Evolutionary conservation across 176 grass and related monocot genomes (phyloP).

Genomic region (Canna indica): DNA sequence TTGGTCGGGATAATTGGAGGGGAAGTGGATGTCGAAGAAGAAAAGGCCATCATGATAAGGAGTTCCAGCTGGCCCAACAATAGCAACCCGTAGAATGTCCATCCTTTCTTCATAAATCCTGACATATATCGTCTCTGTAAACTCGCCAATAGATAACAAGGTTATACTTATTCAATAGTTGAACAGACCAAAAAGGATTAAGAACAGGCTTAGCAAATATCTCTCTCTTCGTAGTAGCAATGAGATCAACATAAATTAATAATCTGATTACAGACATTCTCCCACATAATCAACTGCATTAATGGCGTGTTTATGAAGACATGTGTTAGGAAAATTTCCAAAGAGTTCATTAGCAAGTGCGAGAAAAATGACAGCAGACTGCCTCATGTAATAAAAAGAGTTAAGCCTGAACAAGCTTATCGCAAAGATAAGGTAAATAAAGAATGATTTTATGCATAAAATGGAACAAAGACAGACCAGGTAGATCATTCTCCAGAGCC

Average conservation of each 20-base stretch:
- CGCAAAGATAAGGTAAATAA: too few species aligned
- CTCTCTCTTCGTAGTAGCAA: too few species aligned
- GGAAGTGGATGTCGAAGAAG: conserved; percentile 78
- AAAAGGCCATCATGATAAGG: conserved; percentile 77
- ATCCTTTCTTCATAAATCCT: conserved; percentile 83
- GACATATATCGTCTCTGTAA: conserved; percentile 68
- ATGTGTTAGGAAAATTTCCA: too few species aligned
- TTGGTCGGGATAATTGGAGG: not conserved
- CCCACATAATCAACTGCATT: too few species aligned
- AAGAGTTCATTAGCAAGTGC: too few species aligned
- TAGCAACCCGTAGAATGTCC: conserved; percentile 73
- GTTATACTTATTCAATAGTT: conserved; percentile 10
- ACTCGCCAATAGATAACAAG: conserved; percentile 24
- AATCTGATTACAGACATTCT: too few species aligned
- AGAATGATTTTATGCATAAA: too few species aligned
- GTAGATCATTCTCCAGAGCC: conserved; percentile 71
- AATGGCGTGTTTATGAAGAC: too few species aligned
- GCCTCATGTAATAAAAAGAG: too few species aligned
- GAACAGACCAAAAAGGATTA: conserved; percentile 4
- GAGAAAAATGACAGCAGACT: too few species aligned
- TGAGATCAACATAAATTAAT: too few species aligned
- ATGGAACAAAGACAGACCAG: conserved; percentile 29
- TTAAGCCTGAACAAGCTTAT: too few species aligned
- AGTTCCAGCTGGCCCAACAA: conserved; percentile 69
- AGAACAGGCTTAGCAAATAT: not conserved